A percentile compares a stretch with the other conserved stretches of the same genome.
Conservation (phyloP, 2,329 filamentous ascomycete genomes). For the Remersonia thermophila region DNA sequence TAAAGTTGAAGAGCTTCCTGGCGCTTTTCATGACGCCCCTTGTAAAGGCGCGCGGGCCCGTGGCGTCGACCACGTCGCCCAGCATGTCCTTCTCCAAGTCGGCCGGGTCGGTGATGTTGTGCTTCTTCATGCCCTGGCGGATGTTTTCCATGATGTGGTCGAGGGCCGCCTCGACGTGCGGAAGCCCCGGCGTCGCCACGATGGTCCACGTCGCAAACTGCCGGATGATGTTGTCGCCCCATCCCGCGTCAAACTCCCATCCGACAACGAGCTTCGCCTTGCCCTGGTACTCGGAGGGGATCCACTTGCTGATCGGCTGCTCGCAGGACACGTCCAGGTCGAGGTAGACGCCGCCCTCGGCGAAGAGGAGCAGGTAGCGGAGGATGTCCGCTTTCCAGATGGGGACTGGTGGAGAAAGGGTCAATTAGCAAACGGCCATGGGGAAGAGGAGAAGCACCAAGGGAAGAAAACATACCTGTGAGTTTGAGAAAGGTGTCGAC, state of each 20-base stretch:
- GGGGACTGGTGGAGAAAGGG: conserved; percentile 5
- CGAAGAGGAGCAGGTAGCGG: conserved; percentile 59
- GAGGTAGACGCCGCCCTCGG: conserved; percentile 62
- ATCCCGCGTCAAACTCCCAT: conserved; percentile 20
- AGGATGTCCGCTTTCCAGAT: conserved; percentile 54
- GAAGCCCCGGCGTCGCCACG: conserved; percentile 11
- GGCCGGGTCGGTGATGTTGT: conserved; percentile 4
- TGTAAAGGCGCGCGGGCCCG: conserved; percentile 9
- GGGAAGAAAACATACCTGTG: conserved; percentile 1
- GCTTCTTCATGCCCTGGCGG: not conserved
- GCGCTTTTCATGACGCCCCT: conserved; percentile 7
- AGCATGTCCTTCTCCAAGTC: conserved; percentile 4
- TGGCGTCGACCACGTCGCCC: conserved; percentile 8
- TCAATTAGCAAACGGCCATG: not conserved
- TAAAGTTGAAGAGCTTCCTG: conserved; percentile 1
- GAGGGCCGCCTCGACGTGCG: conserved; percentile 13
- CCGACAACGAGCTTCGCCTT: conserved; percentile 16
- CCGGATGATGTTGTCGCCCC: conserved; percentile 11
- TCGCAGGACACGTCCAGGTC: conserved; percentile 33
- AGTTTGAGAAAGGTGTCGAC: conserved; percentile 16
- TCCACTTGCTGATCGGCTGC: conserved; percentile 24
- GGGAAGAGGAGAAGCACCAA: not conserved
- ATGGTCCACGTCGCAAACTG: conserved; percentile 17
- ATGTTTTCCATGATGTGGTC: conserved; percentile 12
- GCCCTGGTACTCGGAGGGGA: conserved; percentile 14